Percentiles rank a stretch among this genome's conserved stretches.
These are phyloP conservation scores for Antitrichia curtipendula DNA, from an alignment of 225 moss, liverwort and hornwort species.

Conservation along the genomic window DNA sequence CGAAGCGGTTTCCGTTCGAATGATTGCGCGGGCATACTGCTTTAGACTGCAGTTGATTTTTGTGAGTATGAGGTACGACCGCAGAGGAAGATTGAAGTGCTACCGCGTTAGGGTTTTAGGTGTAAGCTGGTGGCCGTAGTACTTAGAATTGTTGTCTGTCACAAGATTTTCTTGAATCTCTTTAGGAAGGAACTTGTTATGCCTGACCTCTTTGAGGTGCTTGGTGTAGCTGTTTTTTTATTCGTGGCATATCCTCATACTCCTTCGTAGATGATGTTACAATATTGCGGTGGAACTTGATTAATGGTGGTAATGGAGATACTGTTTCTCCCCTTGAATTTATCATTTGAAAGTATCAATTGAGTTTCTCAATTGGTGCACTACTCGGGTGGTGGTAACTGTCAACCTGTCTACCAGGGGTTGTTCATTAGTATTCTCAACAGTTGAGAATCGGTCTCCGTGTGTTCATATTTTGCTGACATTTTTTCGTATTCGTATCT, in stretches of 20 bases:
- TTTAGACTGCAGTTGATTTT: background rate
- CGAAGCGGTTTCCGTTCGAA: background rate
- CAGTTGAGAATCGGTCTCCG: background rate
- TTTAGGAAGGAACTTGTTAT: background rate
- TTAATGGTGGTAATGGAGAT: background rate
- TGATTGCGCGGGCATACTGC: background rate
- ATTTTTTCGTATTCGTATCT: background rate
- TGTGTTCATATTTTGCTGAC: background rate
- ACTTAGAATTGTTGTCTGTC: background rate
- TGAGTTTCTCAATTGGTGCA: background rate
- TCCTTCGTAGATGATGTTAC: background rate
- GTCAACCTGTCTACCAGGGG: background rate
- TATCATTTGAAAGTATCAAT: background rate
- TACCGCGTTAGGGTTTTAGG: constrained; percentile 12
- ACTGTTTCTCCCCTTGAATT: background rate
- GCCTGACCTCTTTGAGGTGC: background rate
- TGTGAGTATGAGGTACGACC: background rate
- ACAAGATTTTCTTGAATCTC: background rate
- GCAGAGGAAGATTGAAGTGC: background rate
- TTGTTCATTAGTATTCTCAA: background rate
- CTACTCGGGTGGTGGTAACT: background rate
- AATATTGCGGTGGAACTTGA: background rate
- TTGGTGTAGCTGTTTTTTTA: background rate
- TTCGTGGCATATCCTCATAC: background rate
- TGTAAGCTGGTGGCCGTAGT: background rate